Conservation (phyloP, 2,329 filamentous ascomycete genomes). For the Colletotrichum incanum region DNA sequence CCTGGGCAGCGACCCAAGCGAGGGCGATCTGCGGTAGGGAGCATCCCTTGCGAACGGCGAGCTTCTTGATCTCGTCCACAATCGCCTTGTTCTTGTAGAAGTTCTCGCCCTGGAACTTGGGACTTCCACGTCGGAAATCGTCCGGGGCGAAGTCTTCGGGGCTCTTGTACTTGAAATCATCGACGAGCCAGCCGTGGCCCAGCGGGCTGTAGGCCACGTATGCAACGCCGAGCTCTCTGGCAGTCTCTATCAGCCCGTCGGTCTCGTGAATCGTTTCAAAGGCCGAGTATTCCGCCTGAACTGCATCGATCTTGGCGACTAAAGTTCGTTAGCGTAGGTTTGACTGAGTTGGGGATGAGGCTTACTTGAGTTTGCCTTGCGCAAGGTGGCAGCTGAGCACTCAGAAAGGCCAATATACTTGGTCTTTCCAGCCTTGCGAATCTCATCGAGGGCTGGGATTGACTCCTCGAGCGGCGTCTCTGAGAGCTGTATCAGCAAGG, state of each 20-base stretch:
- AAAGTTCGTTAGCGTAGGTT: background rate
- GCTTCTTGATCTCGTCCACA: conserved; percentile 58
- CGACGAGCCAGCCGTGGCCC: conserved; percentile 64
- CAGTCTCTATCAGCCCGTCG: conserved; percentile 57
- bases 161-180: conserved; percentile 58
- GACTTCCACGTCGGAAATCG: conserved; percentile 58
- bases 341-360: background rate
- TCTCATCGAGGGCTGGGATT: conserved; percentile 61
- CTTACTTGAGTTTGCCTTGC: conserved; percentile 61
- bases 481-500: conserved; percentile 23
- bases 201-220: conserved; percentile 64
- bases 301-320: conserved; percentile 64
- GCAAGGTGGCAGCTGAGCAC: conserved; percentile 61
- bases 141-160: conserved; percentile 62
- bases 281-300: conserved; percentile 63
- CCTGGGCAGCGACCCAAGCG: conserved; percentile 58
- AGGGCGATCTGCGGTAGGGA: conserved; percentile 55
- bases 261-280: conserved; percentile 47
- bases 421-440: conserved; percentile 62
- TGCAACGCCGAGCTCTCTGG: conserved; percentile 58
- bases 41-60: conserved; percentile 55
- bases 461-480: conserved; percentile 63
- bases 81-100: conserved; percentile 61
- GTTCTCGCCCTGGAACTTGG: conserved; percentile 60
- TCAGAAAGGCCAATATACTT: conserved; percentile 66